Evolutionary conservation across 129 eudicot species (phyloP).

Genomic region (Chrysanthemum makinoi): DNA sequence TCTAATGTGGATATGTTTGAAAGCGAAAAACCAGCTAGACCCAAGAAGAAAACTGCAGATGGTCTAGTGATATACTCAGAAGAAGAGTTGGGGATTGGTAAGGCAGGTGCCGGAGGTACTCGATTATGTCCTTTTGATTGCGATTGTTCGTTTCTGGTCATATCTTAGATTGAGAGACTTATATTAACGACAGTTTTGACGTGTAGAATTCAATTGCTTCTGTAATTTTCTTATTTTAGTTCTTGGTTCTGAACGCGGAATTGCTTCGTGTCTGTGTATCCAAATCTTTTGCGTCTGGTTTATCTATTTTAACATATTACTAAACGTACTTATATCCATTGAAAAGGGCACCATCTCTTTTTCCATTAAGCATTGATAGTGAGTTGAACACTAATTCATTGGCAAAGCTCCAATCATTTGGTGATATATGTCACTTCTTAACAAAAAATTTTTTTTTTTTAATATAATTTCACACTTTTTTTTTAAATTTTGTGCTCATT

Average conservation of each 20-base stretch:
- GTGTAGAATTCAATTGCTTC: constrained; percentile 4
- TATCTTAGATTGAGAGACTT: not conserved
- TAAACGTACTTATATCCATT: too few relatives aligned
- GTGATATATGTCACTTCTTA: too few relatives aligned
- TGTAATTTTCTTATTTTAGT: not conserved
- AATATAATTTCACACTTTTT: too few relatives aligned
- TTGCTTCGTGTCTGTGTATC: not conserved
- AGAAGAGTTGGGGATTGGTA: constrained; percentile 78
- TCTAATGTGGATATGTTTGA: constrained; percentile 39
- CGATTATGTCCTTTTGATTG: constrained; percentile 84
- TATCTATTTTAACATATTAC: too few relatives aligned
- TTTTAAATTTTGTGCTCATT: too few relatives aligned
- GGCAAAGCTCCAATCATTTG: too few relatives aligned
- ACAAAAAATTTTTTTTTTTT: too few relatives aligned
- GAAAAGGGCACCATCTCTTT: too few relatives aligned
- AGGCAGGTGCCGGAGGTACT: constrained; percentile 69
- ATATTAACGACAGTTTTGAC: constrained; percentile 9
- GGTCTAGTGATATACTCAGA: constrained; percentile 64
- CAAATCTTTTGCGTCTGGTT: too few relatives aligned
- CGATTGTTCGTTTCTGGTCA: constrained; percentile 71
- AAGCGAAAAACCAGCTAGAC: constrained; percentile 29
- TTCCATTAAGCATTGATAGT: too few relatives aligned
- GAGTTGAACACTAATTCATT: too few relatives aligned
- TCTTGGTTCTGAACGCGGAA: not conserved
- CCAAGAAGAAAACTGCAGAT: constrained; percentile 67